phyloP scores from a whole-genome alignment of 2,329 filamentous ascomycete species.

The Penicillium nordicum region DNA sequence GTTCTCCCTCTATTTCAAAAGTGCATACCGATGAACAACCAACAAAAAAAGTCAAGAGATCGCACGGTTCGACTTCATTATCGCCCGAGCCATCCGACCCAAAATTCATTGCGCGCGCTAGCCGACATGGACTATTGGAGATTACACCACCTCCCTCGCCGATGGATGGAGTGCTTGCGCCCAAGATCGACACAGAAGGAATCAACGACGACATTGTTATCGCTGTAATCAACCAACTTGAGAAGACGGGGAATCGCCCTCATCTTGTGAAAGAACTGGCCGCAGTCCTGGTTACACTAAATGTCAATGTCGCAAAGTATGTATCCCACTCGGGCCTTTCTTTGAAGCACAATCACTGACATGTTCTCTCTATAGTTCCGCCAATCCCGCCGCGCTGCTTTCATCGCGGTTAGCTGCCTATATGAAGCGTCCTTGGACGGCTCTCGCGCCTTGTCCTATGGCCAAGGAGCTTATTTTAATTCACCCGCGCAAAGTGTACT shows the following conservation, averaged over 20 bases:
- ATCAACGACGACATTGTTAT: slow-evolving; percentile 96
- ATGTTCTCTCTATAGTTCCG: slow-evolving; percentile 61
- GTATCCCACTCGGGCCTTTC: slow-evolving; percentile 38
- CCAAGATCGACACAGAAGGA: slow-evolving; percentile 70
- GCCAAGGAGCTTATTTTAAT: slow-evolving; percentile 90
- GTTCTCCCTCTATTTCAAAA: slow-evolving; percentile 61
- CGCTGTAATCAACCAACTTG: slow-evolving; percentile 80
- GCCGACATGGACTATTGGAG: slow-evolving; percentile 55
- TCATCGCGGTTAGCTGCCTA: slow-evolving; percentile 88
- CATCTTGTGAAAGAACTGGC: slow-evolving; percentile 94
- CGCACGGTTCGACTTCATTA: slow-evolving; percentile 56
- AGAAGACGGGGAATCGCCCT: slow-evolving; percentile 85
- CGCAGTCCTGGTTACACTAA: slow-evolving; percentile 68
- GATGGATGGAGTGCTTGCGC: slow-evolving; percentile 45
- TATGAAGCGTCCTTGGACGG: slow-evolving; percentile 81
- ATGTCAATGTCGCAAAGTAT: slow-evolving; percentile 88
- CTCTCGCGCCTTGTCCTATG: slow-evolving; percentile 75
- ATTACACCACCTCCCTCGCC: slow-evolving; percentile 80
- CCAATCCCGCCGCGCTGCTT: slow-evolving; percentile 91
- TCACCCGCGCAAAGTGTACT: slow-evolving; percentile 93
- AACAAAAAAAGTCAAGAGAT: slow-evolving; percentile 73
- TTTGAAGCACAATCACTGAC: slow-evolving; percentile 16
- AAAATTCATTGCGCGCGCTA: slow-evolving; percentile 22
- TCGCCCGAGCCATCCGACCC: slow-evolving; percentile 40
- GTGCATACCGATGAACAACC: slow-evolving; percentile 55